A percentile compares a stretch with the other conserved stretches of the same genome.
Evolutionary conservation across 257 asterid species (phyloP).

Genomic region (Solanum chmielewskii): DNA sequence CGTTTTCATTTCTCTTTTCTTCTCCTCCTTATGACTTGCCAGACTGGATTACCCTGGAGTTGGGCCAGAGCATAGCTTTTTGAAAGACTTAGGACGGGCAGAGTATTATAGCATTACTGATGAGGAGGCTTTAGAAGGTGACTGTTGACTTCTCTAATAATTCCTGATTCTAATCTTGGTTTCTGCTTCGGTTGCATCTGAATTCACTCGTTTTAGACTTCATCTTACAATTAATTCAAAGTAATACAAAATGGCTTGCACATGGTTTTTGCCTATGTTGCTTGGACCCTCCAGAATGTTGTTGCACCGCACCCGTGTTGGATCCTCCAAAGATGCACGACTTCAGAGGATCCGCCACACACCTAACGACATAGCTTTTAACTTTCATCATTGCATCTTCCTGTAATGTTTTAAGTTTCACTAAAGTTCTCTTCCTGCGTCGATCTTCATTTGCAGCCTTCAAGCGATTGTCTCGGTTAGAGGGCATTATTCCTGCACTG

Average conservation of each 20-base stretch:
- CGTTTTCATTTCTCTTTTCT: neutral
- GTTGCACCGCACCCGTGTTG: neutral
- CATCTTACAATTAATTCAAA: neutral
- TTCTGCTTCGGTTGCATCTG: neutral
- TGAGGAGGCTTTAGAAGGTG: constrained; percentile 91
- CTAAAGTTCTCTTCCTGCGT: neutral
- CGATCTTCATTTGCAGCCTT: constrained; percentile 44
- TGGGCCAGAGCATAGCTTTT: constrained; percentile 95
- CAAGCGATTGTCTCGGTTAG: constrained; percentile 73
- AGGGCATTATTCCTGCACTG: constrained; percentile 90
- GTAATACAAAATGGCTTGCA: neutral
- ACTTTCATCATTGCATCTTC: neutral
- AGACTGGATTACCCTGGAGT: constrained; percentile 96
- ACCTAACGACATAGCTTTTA: neutral
- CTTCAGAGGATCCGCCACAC: neutral
- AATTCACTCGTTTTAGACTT: neutral
- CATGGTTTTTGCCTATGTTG: neutral
- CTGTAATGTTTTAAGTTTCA: neutral
- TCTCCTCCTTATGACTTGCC: neutral
- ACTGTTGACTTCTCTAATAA: neutral
- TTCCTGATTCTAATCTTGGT: neutral
- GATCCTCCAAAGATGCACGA: neutral
- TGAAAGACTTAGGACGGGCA: constrained; percentile 86
- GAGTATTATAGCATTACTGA: constrained; percentile 80
- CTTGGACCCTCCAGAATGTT: neutral